Conservation (phyloP, 1,284 basidiomycete species). For the Erythrobasidium hasegawianum region DNA sequence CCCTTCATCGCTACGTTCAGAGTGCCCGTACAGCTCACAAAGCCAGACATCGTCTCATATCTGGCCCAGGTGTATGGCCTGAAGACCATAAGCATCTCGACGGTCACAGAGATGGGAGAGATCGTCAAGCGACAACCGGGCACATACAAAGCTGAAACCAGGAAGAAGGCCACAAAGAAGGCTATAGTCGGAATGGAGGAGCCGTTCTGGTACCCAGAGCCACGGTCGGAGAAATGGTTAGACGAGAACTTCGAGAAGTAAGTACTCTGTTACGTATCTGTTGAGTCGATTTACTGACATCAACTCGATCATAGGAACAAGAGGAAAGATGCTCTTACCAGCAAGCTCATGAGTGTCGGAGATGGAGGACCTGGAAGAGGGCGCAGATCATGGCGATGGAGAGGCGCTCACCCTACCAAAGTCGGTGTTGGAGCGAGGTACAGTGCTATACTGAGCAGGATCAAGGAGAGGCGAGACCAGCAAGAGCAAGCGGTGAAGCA, state of each 20-base stretch:
- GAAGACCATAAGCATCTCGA: slow-evolving; percentile 43
- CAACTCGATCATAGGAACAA: slow-evolving; percentile 6
- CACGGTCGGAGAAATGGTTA: slow-evolving; percentile 40
- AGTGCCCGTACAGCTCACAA: slow-evolving; percentile 45
- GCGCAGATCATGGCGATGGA: slow-evolving; percentile 25
- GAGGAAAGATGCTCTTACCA: slow-evolving; percentile 4
- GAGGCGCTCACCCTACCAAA: slow-evolving; percentile 22
- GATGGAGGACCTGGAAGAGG: slow-evolving; percentile 31
- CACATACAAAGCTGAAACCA: slow-evolving; percentile 36
- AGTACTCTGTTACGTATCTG: background rate
- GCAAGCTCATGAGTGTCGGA: slow-evolving; percentile 21
- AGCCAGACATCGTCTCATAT: slow-evolving; percentile 47
- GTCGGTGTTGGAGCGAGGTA: slow-evolving; percentile 23
- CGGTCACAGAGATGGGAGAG: slow-evolving; percentile 45
- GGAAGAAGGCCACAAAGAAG: slow-evolving; percentile 44
- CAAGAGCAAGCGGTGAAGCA: slow-evolving; percentile 16
- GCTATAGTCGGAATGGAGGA: slow-evolving; percentile 43
- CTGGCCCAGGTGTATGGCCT: slow-evolving; percentile 46
- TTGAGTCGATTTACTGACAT: background rate
- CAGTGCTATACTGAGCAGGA: slow-evolving; percentile 15
- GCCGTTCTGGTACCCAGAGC: slow-evolving; percentile 46
- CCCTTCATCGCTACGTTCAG: slow-evolving; percentile 47
- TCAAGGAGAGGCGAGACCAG: slow-evolving; percentile 15
- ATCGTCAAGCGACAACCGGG: slow-evolving; percentile 36
- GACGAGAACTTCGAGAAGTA: slow-evolving; percentile 44